Base-by-base conservation (phyloP, 768 basidiomycete genomes). In the Peribolospora kevripleyi region DNA sequence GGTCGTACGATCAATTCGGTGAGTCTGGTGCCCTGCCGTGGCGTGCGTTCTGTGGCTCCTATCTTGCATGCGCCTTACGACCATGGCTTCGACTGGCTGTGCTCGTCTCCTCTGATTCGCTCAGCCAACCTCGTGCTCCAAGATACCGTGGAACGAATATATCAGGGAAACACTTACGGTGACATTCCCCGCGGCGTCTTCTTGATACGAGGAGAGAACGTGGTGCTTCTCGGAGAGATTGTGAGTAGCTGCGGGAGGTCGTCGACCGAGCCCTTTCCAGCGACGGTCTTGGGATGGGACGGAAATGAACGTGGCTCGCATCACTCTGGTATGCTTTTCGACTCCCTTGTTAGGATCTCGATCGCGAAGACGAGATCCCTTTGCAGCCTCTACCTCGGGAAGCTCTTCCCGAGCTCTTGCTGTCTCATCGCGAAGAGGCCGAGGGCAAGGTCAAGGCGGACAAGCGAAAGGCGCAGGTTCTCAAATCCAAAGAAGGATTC, bases 1-100 rank as follows among this genome's bases (percentile, higher is more conserved):
- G 93, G 55, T 91, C 87, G 25, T 98, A 98, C 68, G 93, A 98
- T 73, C 93, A 98, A 65, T 98, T 95, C 62, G 93, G 93, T 97
- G 68, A 63, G 80, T 61, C 48, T 41, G 39, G 14, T 5, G 8
- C 36, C 41, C 4, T 42, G n/a, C 50, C 42, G 11, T 8, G 9
- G 45, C 45, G n/a, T 46, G 45, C 45, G 8, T 46, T 46, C 45
- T 46, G 9, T n/a, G 45, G 8, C 45, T 46, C 45, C 9, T n/a
- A 46, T n/a, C 8, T 46, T 46, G 45, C 45, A 46, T 46, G 9
- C 45, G n/a, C 38, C n/a, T 25, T 41, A n/a, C 51, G 8, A 11
- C 37, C 11, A 51, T 51, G 36, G 10, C 10, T 51, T 51, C 10
- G 50, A 37, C 37, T 13, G 50, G 50, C 50, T 42, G n/a, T 13